phyloP scores from a whole-genome alignment of 2,329 filamentous ascomycete species.

The Aplosporella prunicola region DNA sequence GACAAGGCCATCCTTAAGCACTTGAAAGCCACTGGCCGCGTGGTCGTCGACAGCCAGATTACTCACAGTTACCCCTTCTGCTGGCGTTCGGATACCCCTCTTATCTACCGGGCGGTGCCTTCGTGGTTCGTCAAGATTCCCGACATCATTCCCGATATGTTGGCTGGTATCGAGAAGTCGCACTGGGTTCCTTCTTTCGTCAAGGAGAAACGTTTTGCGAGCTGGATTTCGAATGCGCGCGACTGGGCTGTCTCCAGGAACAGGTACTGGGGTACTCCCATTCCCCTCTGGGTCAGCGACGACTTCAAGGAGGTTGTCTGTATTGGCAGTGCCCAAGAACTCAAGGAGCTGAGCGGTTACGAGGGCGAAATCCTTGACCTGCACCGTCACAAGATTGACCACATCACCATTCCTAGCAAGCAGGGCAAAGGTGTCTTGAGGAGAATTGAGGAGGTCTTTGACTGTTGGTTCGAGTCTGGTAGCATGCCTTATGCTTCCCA shows the following conservation, averaged over 20 bases:
- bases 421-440: slow-evolving; percentile 74
- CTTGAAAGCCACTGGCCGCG: slow-evolving; percentile 63
- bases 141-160: slow-evolving; percentile 74
- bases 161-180: slow-evolving; percentile 79
- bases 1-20: slow-evolving; percentile 90
- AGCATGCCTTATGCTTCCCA: slow-evolving; percentile 90
- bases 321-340: slow-evolving; percentile 72
- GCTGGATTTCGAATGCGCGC: slow-evolving; percentile 81
- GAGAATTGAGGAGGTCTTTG: slow-evolving; percentile 81
- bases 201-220: slow-evolving; percentile 83
- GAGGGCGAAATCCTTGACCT: slow-evolving; percentile 74
- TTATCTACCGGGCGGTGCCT: slow-evolving; percentile 86
- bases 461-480: slow-evolving; percentile 95
- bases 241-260: slow-evolving; percentile 96
- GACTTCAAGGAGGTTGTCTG: slow-evolving; percentile 81
- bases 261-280: slow-evolving; percentile 89
- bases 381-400: slow-evolving; percentile 85
- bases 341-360: slow-evolving; percentile 80
- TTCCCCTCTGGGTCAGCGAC: slow-evolving; percentile 86
- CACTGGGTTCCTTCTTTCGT: slow-evolving; percentile 89
- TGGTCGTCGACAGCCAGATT: slow-evolving; percentile 79
- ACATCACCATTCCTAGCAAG: slow-evolving; percentile 88
- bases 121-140: slow-evolving; percentile 92
- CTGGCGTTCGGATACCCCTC: slow-evolving; percentile 84
- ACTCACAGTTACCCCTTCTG: slow-evolving; percentile 92